These are phyloP conservation scores for Pholiota microspora DNA, from an alignment of 768 basidiomycete genomes.

Conservation along the genomic window DNA sequence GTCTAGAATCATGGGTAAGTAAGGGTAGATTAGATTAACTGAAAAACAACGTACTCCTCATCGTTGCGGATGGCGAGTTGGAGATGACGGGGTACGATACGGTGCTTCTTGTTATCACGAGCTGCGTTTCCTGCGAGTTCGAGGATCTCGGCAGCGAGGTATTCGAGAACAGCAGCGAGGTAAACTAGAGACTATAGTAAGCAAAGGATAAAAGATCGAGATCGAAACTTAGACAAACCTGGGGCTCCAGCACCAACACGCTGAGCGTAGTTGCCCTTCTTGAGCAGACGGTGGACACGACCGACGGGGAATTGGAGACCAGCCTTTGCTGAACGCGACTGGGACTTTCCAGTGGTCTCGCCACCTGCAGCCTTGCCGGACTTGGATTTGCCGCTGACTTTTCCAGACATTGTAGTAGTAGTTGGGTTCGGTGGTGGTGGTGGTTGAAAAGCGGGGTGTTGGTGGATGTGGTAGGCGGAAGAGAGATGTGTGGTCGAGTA, in stretches of 20 bases:
- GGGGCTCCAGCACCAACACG: constrained; percentile 90
- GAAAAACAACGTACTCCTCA: no score
- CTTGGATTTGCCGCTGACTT: constrained; percentile 37
- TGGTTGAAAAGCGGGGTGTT: constrained; percentile 16
- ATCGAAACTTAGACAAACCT: constrained; percentile 37
- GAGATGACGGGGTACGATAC: constrained; percentile 92
- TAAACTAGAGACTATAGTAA: constrained; percentile 53
- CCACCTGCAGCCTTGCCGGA: constrained; percentile 49
- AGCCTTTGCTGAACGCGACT: constrained; percentile 74
- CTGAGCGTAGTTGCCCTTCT: constrained; percentile 87
- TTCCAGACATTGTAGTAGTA: constrained; percentile 41
- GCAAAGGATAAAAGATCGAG: constrained; percentile 20
- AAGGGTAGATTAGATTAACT: constrained; percentile 17
- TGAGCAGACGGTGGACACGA: constrained; percentile 89
- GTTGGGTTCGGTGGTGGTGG: constrained; percentile 19
- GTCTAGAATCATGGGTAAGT: constrained; percentile 30
- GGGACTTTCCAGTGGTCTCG: constrained; percentile 68
- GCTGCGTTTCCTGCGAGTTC: constrained; percentile 90
- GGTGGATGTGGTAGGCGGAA: constrained; percentile 16
- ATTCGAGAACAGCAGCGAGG: constrained; percentile 89
- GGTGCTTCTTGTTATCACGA: constrained; percentile 86
- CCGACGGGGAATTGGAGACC: constrained; percentile 89
- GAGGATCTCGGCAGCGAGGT: constrained; percentile 91
- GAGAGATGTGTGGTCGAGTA: constrained; percentile 23
- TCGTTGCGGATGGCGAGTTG: constrained; percentile 94